A percentile compares a stretch with the other conserved stretches of the same genome.
Evolutionary conservation across 768 basidiomycete genomes (phyloP).

Genomic region (Amanita muscaria): DNA sequence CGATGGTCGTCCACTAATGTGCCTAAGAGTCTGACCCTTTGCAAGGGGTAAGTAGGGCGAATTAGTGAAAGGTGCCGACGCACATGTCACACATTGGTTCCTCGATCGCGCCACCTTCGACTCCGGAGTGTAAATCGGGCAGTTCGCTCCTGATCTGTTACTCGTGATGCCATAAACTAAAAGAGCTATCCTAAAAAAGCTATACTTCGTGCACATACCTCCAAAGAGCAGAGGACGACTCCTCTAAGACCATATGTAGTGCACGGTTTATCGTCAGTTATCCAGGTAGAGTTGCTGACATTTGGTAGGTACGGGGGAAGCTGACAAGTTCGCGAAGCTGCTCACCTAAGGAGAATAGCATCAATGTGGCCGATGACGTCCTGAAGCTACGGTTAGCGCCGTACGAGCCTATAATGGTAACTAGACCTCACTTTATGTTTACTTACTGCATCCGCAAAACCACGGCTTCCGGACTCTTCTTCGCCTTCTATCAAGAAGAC

Average conservation of each 20-base stretch:
- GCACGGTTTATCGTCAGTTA: constrained; percentile 85
- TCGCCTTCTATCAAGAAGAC: constrained; percentile 94
- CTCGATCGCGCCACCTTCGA: constrained; percentile 79
- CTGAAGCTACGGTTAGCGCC: constrained; percentile 26
- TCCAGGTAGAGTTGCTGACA: constrained; percentile 98
- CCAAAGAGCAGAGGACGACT: constrained; percentile 80
- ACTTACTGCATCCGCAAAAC: constrained; percentile 71
- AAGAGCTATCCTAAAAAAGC: too few species aligned
- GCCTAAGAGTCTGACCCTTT: constrained; percentile 70
- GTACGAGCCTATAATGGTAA: background rate
- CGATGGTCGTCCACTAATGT: constrained; percentile 52
- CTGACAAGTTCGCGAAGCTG: background rate
- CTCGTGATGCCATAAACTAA: too few species aligned
- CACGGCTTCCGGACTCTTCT: constrained; percentile 88
- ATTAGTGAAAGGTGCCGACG: background rate
- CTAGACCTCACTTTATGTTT: constrained; percentile 53
- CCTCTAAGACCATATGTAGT: constrained; percentile 94
- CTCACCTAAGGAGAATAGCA: constrained; percentile 78
- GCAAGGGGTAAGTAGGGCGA: constrained; percentile 1
- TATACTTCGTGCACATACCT: too few species aligned
- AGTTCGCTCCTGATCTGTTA: constrained; percentile 66
- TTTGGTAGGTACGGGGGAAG: background rate
- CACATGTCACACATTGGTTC: constrained; percentile 96
- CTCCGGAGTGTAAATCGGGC: constrained; percentile 87
- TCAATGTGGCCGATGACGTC: constrained; percentile 80